phyloP scores from a whole-genome alignment of 2,329 filamentous ascomycete species.

The Eutypa lata region DNA sequence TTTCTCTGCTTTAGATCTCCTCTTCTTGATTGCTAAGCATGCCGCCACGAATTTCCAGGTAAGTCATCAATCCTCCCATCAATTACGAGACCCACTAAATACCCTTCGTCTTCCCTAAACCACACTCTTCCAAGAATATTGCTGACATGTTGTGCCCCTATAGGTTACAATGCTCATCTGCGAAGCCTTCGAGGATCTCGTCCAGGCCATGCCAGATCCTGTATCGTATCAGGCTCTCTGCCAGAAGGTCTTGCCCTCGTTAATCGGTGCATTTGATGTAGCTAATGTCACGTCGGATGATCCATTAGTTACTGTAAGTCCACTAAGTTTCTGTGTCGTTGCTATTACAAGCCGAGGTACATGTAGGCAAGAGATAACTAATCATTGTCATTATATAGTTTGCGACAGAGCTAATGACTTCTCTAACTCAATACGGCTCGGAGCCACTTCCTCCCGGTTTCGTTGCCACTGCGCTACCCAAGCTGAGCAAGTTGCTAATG shows the following conservation, averaged over 20 bases:
- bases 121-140: not conserved
- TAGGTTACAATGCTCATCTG: slow-evolving; percentile 75
- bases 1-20: slow-evolving; percentile 71
- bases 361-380: slow-evolving; percentile 12
- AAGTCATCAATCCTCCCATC: not conserved
- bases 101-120: not conserved
- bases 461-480: slow-evolving; percentile 80
- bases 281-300: slow-evolving; percentile 82
- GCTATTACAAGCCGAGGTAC: not conserved
- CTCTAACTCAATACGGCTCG: slow-evolving; percentile 77
- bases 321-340: not conserved
- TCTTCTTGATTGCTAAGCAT: slow-evolving; percentile 86
- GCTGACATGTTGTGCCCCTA: slow-evolving; percentile 4
- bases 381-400: slow-evolving; percentile 43
- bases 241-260: slow-evolving; percentile 78
- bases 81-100: not conserved
- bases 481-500: slow-evolving; percentile 78
- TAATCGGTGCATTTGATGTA: slow-evolving; percentile 87
- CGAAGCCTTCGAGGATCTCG: slow-evolving; percentile 89
- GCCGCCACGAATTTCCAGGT: slow-evolving; percentile 84
- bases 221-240: slow-evolving; percentile 77
- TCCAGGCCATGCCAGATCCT: slow-evolving; percentile 62
- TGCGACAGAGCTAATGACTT: slow-evolving; percentile 78
- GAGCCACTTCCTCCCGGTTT: slow-evolving; percentile 86
- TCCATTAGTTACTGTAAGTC: slow-evolving; percentile 69